Conservation (phyloP, 2,329 filamentous ascomycete species). For the Ophiocordyceps robertsii region DNA sequence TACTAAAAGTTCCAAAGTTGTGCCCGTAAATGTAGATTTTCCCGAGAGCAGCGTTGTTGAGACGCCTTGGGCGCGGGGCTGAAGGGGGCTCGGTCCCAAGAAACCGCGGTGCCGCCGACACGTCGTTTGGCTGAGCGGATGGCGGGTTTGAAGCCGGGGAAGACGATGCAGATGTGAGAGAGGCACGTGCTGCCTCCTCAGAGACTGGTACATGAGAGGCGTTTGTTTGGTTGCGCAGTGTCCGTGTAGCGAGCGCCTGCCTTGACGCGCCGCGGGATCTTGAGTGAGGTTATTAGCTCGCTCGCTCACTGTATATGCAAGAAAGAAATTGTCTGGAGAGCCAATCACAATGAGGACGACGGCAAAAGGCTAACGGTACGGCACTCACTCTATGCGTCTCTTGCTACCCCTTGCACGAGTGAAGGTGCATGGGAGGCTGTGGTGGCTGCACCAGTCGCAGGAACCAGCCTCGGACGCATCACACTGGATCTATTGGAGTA, state of each 20-base stretch:
- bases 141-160: neutral
- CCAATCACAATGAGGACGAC: neutral
- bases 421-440: constrained; percentile 32
- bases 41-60: constrained; percentile 8
- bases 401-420: constrained; percentile 2
- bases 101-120: neutral
- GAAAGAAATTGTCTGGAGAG: too few relatives aligned
- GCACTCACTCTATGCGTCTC: neutral
- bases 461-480: constrained; percentile 21
- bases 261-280: too few relatives aligned
- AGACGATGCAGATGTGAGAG: too few relatives aligned
- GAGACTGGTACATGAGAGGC: too few relatives aligned
- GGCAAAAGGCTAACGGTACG: neutral
- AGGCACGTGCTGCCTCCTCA: too few relatives aligned
- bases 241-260: too few relatives aligned
- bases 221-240: too few relatives aligned
- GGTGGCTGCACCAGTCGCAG: constrained; percentile 38
- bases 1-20: constrained; percentile 30
- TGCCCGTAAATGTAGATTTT: constrained; percentile 33
- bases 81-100: neutral
- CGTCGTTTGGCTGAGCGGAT: neutral
- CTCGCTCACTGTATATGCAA: too few relatives aligned
- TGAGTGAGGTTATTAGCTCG: too few relatives aligned
- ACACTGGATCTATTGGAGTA: constrained; percentile 33
- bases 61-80: neutral